phyloP scores from a whole-genome alignment of 2,329 filamentous ascomycete genomes.

The Blastomyces emzantsi region DNA sequence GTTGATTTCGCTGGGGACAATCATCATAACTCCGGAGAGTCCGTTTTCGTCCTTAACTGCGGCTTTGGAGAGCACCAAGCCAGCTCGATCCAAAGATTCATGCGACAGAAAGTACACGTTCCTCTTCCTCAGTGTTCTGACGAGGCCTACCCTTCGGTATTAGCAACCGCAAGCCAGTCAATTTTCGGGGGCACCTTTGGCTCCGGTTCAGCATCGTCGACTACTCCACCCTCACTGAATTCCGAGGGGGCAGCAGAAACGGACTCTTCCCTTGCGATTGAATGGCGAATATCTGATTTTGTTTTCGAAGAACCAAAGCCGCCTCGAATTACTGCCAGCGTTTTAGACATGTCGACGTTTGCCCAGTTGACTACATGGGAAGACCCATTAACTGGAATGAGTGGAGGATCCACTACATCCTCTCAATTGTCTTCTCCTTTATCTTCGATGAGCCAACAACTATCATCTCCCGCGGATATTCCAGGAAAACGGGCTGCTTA shows the following conservation, averaged over 20 bases:
- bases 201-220: slow-evolving; percentile 9
- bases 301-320: slow-evolving; percentile 52
- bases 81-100: slow-evolving; percentile 49
- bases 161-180: slow-evolving; percentile 28
- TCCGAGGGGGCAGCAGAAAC: slow-evolving; percentile 25
- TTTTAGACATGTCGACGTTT: slow-evolving; percentile 65
- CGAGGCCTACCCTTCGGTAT: slow-evolving; percentile 17
- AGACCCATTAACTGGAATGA: slow-evolving; percentile 61
- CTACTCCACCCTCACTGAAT: slow-evolving; percentile 12
- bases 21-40: slow-evolving; percentile 65
- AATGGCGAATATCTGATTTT: slow-evolving; percentile 58
- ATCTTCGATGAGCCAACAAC: slow-evolving; percentile 40
- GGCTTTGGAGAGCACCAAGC: slow-evolving; percentile 54
- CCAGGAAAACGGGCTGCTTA: slow-evolving; percentile 78
- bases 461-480: slow-evolving; percentile 48
- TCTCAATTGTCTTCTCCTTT: slow-evolving; percentile 47
- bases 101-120: slow-evolving; percentile 42
- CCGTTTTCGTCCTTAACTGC: slow-evolving; percentile 63
- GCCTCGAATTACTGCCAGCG: slow-evolving; percentile 58
- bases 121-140: slow-evolving; percentile 15
- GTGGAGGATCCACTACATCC: slow-evolving; percentile 45
- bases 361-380: slow-evolving; percentile 64
- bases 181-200: slow-evolving; percentile 42
- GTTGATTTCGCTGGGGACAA: slow-evolving; percentile 85
- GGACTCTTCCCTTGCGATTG: slow-evolving; percentile 40